These are phyloP conservation scores for Aspergillus sp. DNA, from an alignment of 2,329 filamentous ascomycete genomes.

Conservation along the genomic window DNA sequence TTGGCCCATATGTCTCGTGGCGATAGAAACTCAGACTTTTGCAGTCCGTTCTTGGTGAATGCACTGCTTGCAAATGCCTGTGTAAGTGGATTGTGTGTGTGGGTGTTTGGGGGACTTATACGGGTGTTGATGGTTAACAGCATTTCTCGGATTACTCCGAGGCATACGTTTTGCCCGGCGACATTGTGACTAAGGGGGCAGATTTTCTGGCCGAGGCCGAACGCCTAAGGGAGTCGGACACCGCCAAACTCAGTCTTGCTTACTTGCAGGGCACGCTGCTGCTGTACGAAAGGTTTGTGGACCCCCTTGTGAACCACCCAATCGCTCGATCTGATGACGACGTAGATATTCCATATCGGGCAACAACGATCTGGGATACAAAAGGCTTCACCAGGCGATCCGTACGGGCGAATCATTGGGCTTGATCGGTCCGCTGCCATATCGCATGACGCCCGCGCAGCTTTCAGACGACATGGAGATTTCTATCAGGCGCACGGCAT, in stretches of 20 bases:
- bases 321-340: not conserved
- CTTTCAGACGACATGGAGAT: constrained; percentile 28
- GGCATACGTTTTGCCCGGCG: constrained; percentile 34
- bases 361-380: constrained; percentile 35
- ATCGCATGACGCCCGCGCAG: constrained; percentile 18
- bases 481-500: constrained; percentile 31
- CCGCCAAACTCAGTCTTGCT: constrained; percentile 24
- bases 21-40: constrained; percentile 62
- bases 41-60: constrained; percentile 84
- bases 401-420: constrained; percentile 32
- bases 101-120: no score
- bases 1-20: constrained; percentile 49
- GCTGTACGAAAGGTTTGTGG: constrained; percentile 31
- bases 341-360: constrained; percentile 36
- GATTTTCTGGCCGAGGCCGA: constrained; percentile 38
- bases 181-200: constrained; percentile 35
- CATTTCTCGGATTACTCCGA: constrained; percentile 40
- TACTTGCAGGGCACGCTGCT: constrained; percentile 35
- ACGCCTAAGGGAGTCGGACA: constrained; percentile 22
- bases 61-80: constrained; percentile 68
- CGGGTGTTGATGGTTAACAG: constrained; percentile 15
- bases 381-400: constrained; percentile 37
- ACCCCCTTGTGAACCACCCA: not conserved
- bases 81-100: constrained; percentile 22
- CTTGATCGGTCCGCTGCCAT: constrained; percentile 25